Evolutionary conservation across 2,329 filamentous ascomycete genomes (phyloP).

Genomic region (Diaporthe sp.): DNA sequence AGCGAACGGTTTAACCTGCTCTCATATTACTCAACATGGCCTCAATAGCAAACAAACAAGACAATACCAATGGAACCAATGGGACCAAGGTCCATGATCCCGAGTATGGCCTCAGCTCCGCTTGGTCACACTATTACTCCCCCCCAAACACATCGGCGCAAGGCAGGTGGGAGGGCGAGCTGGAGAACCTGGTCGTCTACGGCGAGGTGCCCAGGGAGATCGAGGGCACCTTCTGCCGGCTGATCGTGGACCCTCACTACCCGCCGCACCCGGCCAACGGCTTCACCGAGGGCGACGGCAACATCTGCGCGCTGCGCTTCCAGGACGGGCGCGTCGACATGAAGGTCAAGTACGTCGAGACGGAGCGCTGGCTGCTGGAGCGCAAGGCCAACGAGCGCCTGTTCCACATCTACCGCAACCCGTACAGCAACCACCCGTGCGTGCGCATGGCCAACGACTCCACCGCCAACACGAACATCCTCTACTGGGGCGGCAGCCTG

Average conservation of each 20-base stretch:
- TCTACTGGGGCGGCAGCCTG: constrained; percentile 62
- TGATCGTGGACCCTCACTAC: constrained; percentile 53
- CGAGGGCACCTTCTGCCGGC: constrained; percentile 48
- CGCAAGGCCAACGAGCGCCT: constrained; percentile 52
- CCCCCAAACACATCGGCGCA: background rate
- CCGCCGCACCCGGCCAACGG: constrained; percentile 39
- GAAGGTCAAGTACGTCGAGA: constrained; percentile 55
- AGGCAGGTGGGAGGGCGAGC: constrained; percentile 49
- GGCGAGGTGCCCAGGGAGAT: constrained; percentile 47
- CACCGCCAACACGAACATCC: constrained; percentile 65
- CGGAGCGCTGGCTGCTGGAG: constrained; percentile 56
- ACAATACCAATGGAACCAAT: background rate
- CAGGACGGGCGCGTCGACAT: constrained; percentile 51
- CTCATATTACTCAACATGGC: background rate
- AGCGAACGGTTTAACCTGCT: background rate
- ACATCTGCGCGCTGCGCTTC: constrained; percentile 54
- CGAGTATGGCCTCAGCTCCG: background rate
- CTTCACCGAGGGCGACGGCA: constrained; percentile 54
- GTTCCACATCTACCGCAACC: constrained; percentile 56
- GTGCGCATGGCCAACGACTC: constrained; percentile 47
- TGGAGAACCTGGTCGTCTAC: constrained; percentile 43
- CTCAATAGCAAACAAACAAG: background rate
- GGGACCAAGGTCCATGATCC: background rate
- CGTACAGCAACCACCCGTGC: constrained; percentile 54
- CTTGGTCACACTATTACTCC: background rate